These are phyloP conservation scores for Dothideomycetes sp. DNA, from an alignment of 2,329 filamentous ascomycete genomes.

Conservation along the genomic window DNA sequence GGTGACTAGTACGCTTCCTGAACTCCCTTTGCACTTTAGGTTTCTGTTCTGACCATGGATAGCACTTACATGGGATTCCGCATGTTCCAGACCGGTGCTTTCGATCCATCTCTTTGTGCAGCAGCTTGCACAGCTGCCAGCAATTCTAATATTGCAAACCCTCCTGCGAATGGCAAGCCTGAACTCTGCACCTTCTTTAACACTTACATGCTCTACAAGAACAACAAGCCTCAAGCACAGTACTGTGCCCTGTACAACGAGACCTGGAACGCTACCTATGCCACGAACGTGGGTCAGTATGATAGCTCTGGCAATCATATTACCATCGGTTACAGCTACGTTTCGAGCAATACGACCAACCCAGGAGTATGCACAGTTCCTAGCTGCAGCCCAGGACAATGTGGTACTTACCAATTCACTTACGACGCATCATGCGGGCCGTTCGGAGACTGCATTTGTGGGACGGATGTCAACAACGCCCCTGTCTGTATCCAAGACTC, in stretches of 20 bases:
- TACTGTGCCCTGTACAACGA: constrained; percentile 18
- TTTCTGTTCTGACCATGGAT: no score
- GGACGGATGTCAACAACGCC: no score
- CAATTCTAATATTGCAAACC: constrained; percentile 7
- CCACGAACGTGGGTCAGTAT: constrained; percentile 17
- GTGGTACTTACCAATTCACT: no score
- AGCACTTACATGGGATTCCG: constrained; percentile 16
- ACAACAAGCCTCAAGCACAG: constrained; percentile 14
- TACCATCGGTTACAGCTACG: constrained; percentile 13
- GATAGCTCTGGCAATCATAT: constrained; percentile 12
- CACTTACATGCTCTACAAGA: constrained; percentile 20
- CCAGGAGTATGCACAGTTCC: no score
- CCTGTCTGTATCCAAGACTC: no score
- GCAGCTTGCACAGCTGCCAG: constrained; percentile 12
- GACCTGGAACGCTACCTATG: constrained; percentile 14
- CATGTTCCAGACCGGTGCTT: constrained; percentile 16
- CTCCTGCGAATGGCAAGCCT: constrained; percentile 6
- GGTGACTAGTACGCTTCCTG: no score
- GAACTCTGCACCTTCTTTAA: constrained; percentile 24
- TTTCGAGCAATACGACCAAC: constrained; percentile 11
- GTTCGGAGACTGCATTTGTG: no score
- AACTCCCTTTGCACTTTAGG: no score
- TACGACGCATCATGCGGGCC: no score
- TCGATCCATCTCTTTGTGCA: constrained; percentile 19
- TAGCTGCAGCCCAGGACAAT: no score